phyloP scores from a whole-genome alignment of 805 yeast genomes.

The Kuraishia hungarica region DNA sequence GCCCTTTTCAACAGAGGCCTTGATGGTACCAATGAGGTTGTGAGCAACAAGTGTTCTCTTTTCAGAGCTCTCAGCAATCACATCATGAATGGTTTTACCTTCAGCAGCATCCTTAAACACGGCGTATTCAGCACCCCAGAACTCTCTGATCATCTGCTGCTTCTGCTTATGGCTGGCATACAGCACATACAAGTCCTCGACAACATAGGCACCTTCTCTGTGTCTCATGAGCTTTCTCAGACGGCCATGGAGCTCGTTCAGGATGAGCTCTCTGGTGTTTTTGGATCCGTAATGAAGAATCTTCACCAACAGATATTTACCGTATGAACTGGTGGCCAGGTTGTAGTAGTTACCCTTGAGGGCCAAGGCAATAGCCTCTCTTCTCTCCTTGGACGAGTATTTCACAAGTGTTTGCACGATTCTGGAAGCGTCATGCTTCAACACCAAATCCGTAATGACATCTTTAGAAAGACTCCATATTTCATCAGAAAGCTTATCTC shows the following conservation, averaged over 20 bases:
- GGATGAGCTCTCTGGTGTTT: conserved; percentile 63
- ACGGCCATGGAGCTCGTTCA: conserved; percentile 84
- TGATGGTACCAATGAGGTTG: conserved; percentile 75
- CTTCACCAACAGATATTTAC: conserved; percentile 85
- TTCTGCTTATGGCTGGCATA: conserved; percentile 81
- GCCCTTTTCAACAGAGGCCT: conserved; percentile 90
- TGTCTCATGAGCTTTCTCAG: conserved; percentile 91
- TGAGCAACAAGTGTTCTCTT: conserved; percentile 67
- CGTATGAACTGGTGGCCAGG: conserved; percentile 87
- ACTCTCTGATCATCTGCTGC: conserved; percentile 88
- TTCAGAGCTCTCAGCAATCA: conserved; percentile 61
- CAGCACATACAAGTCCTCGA: conserved; percentile 83
- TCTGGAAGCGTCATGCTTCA: conserved; percentile 95
- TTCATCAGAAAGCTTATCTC: conserved; percentile 74
- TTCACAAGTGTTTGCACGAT: conserved; percentile 91
- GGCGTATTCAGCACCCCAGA: conserved; percentile 95
- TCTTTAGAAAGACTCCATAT: conserved; percentile 79
- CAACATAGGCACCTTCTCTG: conserved; percentile 96
- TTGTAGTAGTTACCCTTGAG: conserved; percentile 71
- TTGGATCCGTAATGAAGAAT: conserved; percentile 87
- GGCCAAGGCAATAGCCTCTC: conserved; percentile 58
- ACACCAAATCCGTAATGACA: conserved; percentile 71
- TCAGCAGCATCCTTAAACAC: conserved; percentile 73
- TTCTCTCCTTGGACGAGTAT: conserved; percentile 71
- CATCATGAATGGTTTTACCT: conserved; percentile 54